These are phyloP conservation scores for Chamaenerion angustifolium DNA, from an alignment of 345 rosid genomes.

Conservation along the genomic window DNA sequence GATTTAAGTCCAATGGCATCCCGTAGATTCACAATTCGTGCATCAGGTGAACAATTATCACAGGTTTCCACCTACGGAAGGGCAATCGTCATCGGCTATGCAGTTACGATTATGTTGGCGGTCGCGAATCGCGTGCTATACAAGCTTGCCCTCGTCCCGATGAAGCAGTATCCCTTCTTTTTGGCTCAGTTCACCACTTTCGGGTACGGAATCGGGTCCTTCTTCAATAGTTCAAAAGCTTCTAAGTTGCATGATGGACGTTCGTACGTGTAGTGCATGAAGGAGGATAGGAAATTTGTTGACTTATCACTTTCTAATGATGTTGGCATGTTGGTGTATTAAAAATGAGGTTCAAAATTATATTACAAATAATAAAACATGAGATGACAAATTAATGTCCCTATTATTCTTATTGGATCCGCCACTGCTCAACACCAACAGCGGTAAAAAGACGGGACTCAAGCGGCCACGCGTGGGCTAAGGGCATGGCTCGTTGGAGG, in stretches of 20 bases:
- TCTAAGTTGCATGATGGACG: background rate
- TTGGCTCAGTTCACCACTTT: constrained; percentile 74
- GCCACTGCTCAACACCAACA: no score
- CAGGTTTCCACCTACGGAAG: constrained; percentile 11
- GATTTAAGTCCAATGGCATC: background rate
- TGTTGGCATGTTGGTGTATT: background rate
- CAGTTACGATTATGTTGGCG: constrained; percentile 33
- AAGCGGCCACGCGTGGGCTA: no score
- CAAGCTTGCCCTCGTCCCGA: constrained; percentile 90
- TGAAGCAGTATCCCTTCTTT: constrained; percentile 79
- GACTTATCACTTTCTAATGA: no score
- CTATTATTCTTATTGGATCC: no score
- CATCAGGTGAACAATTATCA: background rate
- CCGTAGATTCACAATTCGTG: background rate
- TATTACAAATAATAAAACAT: no score
- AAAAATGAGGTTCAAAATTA: no score
- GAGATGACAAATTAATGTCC: no score
- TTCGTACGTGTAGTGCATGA: background rate
- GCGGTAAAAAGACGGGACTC: no score
- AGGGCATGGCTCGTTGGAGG: no score
- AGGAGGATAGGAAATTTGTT: no score
- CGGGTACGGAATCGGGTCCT: constrained; percentile 27
- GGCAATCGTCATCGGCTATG: constrained; percentile 27
- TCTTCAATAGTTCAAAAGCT: background rate
- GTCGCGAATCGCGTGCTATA: constrained; percentile 81